Evolutionary conservation across 768 basidiomycete genomes (phyloP), one percentile per base, ranked within the genome.

Genomic region (Collybiopsis luxurians): DNA sequence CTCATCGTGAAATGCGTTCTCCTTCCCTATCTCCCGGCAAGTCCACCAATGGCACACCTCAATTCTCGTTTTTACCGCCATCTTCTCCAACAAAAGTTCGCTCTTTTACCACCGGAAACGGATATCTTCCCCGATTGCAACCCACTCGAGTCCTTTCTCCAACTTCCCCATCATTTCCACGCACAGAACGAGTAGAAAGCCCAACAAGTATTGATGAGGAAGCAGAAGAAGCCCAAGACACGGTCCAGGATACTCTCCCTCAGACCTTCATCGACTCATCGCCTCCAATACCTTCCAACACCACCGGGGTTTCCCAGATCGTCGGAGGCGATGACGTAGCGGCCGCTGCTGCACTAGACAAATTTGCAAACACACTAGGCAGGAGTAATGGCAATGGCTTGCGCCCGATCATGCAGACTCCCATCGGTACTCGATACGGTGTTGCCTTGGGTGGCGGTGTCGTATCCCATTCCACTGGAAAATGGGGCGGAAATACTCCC

Each of bases 381-480:
- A 54, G 61, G 6, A 55, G 49, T 26, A 56, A 49, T 10, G 42
- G 39, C 27, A 36, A 19, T 30, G 43, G 13, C 23, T 21, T 38
- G 21, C 46, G 47, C 27, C 69, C 80, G 1, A 58, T 84, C 57
- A 67, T 66, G 17, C 72, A 79, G 42, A 79, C 74, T 1, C 57
- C 73, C 26, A 89, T 88, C 2, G 89, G 89, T 26, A 85, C 84
- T 17, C 77, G 86, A 26, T 89, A 89, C 63, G 87, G 88, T 11
- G 71, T 73, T 15, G 85, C 81, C 0, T 72, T 88, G 10, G 69
- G 72, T 6, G 73, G 74, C 24, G 51, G 31, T 45, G 45, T 47
- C 15, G 24, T 28, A 28, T 4, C 44, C 13, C 43, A 55, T 23
- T 21, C 24, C 17, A 57, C 56, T 26, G 56, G 48, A 28, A 73